Evolutionary conservation across 768 basidiomycete species (phyloP), one percentile per base, ranked within the genome.

Genomic region (Naematelia aurantialba): DNA sequence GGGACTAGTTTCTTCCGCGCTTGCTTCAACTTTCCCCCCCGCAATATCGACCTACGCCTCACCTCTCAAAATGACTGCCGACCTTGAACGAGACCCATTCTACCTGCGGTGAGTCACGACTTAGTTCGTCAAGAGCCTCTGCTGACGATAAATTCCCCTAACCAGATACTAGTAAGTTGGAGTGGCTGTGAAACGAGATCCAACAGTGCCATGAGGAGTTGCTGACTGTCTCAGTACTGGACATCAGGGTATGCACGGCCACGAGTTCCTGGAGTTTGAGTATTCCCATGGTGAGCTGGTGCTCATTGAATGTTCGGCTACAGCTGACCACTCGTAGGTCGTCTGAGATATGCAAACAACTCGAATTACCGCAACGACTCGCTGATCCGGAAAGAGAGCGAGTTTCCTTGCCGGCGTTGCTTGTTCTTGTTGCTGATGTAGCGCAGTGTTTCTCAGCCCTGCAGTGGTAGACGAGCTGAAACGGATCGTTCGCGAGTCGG

Each of bases 311-410:
- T 44, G 12, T 12, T 44, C 8, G 49, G 17, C 3, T 8, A 51
- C 22, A 26, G 48, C 48, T 54, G 56, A 59, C 22, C n/a, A n/a
- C n/a, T 4, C 3, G n/a, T 34, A 76, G 75, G 75, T 21, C 87
- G 94, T 65, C 83, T 98, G 56, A 85, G 96, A 66, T 99, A 98
- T 77, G 96, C 96, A 62, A 94, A 98, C 82, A 98, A 98, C 82
- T 97, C 94, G 10, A 99, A 99, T 79, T 99, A 99, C 80, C 81
- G 96, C 29, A 98, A 98, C 70, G 96, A 99, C 80, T 89, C 87
- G 77, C 80, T 99, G 50, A 98, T 99, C 75, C 85, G 94, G 62
- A 98, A 98, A 89, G 96, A 99, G 79, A 96, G 93, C 96, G 67
- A 70, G 91, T 83, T 8, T 19, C 26, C 34, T 45, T 24, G 30